Conservation (phyloP, 2,329 filamentous ascomycete species). For the Ophiosphaerella narmari region DNA sequence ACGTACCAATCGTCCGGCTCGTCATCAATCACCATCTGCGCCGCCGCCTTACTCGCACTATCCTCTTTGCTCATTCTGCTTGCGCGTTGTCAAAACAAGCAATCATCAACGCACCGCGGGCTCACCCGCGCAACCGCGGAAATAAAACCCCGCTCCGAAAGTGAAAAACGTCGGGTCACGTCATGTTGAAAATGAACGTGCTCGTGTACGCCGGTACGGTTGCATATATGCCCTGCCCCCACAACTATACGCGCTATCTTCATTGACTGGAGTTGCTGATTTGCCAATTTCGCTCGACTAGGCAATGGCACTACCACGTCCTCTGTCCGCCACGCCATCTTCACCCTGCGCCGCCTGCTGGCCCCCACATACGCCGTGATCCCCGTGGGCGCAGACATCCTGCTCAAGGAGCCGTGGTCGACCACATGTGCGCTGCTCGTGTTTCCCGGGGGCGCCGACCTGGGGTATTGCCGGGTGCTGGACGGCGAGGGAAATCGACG, state of each 20-base stretch:
- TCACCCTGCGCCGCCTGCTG: conserved; percentile 81
- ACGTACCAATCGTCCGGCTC: conserved; percentile 93
- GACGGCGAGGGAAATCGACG: conserved; percentile 86
- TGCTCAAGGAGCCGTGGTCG: conserved; percentile 91
- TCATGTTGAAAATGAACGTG: conserved; percentile 72
- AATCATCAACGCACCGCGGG: no score
- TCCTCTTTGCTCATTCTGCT: conserved; percentile 63
- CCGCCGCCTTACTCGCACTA: conserved; percentile 42
- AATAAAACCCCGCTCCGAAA: conserved; percentile 35
- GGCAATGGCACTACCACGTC: conserved; percentile 85
- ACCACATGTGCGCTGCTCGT: conserved; percentile 86
- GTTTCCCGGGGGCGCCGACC: conserved; percentile 90
- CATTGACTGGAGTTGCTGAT: neutral
- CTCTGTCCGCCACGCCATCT: conserved; percentile 87
- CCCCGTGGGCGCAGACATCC: conserved; percentile 74
- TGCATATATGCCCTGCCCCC: neutral
- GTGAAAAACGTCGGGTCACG: conserved; percentile 19
- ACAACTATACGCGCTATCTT: neutral
- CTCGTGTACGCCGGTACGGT: conserved; percentile 83
- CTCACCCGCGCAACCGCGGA: conserved; percentile 21
- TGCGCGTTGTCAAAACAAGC: no score
- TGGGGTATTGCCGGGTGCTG: conserved; percentile 84
- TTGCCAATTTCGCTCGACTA: conserved; percentile 39
- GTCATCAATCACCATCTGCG: conserved; percentile 67
- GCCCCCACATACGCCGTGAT: conserved; percentile 93